Evolutionary conservation across 164 flowering plant species (phyloP).

Genomic region (Buxus sempervirens): DNA sequence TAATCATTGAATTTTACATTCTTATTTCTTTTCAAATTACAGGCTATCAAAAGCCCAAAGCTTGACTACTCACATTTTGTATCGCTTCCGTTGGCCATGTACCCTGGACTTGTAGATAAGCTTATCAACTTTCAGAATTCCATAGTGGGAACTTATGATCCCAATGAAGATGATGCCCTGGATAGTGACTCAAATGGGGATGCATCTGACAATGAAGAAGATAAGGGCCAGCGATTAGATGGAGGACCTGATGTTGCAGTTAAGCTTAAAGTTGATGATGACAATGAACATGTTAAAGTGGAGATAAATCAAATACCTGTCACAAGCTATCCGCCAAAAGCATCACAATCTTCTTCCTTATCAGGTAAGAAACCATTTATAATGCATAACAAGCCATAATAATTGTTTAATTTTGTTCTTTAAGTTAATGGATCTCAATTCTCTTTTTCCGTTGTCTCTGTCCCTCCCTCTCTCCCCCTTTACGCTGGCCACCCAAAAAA

Average conservation of each 20-base stretch:
- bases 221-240: constrained; percentile 17
- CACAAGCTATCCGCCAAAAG: constrained; percentile 46
- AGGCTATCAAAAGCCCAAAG: constrained; percentile 68
- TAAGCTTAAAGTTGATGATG: constrained; percentile 44
- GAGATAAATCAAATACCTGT: constrained; percentile 37
- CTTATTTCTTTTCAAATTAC: constrained; percentile 14
- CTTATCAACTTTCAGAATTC: constrained; percentile 71
- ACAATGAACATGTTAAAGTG: constrained; percentile 36
- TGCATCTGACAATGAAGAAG: constrained; percentile 35
- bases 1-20: neutral
- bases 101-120: constrained; percentile 82
- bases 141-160: constrained; percentile 40
- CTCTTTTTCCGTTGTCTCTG: too few relatives aligned
- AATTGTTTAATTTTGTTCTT: too few relatives aligned
- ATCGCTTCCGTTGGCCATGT: constrained; percentile 90
- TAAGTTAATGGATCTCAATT: too few relatives aligned
- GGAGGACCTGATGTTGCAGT: constrained; percentile 38
- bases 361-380: constrained; percentile 35
- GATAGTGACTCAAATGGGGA: constrained; percentile 38
- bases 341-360: constrained; percentile 30
- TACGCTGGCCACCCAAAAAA: too few relatives aligned
- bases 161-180: constrained; percentile 22
- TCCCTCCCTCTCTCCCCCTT: too few relatives aligned
- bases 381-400: neutral
- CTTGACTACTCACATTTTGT: constrained; percentile 88